Base-by-base conservation (phyloP, 371 early-diverging fungal genomes). In the Cladochytrium tenue region DNA sequence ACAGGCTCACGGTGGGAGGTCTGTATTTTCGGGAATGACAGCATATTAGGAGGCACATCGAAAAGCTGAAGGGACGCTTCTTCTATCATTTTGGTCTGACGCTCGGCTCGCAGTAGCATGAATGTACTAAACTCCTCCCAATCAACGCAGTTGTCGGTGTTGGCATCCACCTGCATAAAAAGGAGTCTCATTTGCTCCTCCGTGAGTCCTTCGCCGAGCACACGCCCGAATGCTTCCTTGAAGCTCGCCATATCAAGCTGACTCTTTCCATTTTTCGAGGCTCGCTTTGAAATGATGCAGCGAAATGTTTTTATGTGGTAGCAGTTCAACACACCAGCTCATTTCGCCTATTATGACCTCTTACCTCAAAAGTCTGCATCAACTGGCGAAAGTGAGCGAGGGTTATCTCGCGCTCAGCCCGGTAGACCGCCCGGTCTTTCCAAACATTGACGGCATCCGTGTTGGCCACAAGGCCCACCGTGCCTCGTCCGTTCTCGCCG, bases 41-140 rank as follows among this genome's bases (percentile, higher is more conserved):
- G 61, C 62, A 66, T 58, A 2, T 65, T 67, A n/a, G 64, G 67
- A 3, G 70, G 70, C 5, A 63, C 62, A 26, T 76, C 78, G 53
- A 76, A 75, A 23, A 74, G 71, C 32, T 56, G 62, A 32, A 70
- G 72, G 52, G 69, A 71, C 35, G 70, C 75, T 57, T 73, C 76
- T 52, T 79, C 78, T 3, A 53, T 60, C 81, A 81, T 81, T 55
- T 66, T 58, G 28, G 68, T 69, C 56, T 78, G 76, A 15, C 80
- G 73, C 58, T 83, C 78, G 2, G 79, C 79, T 13, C 80, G 71
- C 17, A 79, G 61, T 15, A 83, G 70, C 77, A 83, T 78, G 61
- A 75, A 83, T 4, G 81, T 77, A 62, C 75, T 71, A 65, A 83
- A 83, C 62, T 79, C 83, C 55, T 83, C 80, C 83, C 83, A 82